These are phyloP conservation scores for Neurospora sp. DNA, from an alignment of 495 filamentous ascomycete species.

Conservation along the genomic window DNA sequence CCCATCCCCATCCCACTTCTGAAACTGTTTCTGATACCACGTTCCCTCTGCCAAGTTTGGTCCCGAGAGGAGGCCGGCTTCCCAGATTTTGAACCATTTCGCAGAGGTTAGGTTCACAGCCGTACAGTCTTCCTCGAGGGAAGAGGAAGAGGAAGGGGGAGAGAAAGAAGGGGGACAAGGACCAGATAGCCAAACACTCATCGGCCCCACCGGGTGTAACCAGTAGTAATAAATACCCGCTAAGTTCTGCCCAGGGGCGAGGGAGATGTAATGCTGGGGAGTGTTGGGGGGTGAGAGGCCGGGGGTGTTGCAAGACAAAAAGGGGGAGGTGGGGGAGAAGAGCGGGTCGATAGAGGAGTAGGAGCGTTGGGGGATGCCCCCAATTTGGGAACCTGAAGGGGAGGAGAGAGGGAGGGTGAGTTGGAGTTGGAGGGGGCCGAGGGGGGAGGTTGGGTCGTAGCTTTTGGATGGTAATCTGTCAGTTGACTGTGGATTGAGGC, in stretches of 20 bases:
- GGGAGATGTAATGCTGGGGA: slow-evolving; percentile 23
- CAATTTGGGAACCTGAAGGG: slow-evolving; percentile 25
- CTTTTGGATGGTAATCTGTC: slow-evolving; percentile 13
- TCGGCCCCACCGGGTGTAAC: slow-evolving; percentile 44
- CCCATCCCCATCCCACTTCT: slow-evolving; percentile 34
- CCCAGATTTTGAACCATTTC: slow-evolving; percentile 45
- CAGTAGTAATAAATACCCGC: slow-evolving; percentile 42
- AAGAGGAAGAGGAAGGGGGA: no score
- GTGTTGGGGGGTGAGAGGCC: slow-evolving; percentile 26
- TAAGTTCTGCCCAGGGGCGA: slow-evolving; percentile 32
- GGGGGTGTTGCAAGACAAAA: slow-evolving; percentile 35
- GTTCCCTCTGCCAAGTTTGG: slow-evolving; percentile 36
- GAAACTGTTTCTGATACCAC: slow-evolving; percentile 44
- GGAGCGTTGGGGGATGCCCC: slow-evolving; percentile 35
- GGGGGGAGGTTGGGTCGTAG: slow-evolving; percentile 27
- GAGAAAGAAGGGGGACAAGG: no score
- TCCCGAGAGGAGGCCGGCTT: slow-evolving; percentile 36
- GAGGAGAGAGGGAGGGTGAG: slow-evolving; percentile 9
- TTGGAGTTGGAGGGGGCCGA: slow-evolving; percentile 25
- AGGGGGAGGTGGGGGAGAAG: slow-evolving; percentile 25
- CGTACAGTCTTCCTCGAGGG: no score
- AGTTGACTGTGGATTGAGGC: not conserved
- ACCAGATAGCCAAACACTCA: no score
- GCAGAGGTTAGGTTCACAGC: no score
- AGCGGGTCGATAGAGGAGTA: slow-evolving; percentile 38